These are phyloP conservation scores for Claviceps maximensis DNA, from an alignment of 2,329 filamentous ascomycete species.

Conservation along the genomic window DNA sequence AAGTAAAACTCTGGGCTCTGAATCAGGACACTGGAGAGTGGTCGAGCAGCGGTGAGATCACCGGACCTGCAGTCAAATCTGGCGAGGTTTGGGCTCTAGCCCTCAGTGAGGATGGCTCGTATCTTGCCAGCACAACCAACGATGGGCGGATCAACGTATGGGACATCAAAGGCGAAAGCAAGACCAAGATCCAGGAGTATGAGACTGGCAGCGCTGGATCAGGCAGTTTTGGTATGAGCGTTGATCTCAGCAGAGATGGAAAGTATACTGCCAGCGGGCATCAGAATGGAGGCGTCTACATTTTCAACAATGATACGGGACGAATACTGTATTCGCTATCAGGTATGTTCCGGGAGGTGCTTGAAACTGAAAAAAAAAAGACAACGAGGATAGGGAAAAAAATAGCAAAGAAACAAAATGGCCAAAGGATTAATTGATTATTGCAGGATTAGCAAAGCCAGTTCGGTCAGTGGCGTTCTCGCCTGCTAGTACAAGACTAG, in stretches of 20 bases:
- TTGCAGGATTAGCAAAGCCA: slow-evolving; percentile 65
- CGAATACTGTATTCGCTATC: slow-evolving; percentile 75
- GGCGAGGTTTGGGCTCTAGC: slow-evolving; percentile 80
- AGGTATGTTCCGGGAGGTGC: slow-evolving; percentile 30
- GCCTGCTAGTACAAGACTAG: slow-evolving; percentile 69
- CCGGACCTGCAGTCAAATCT: slow-evolving; percentile 35
- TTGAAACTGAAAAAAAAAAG: neutral
- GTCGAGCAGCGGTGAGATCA: slow-evolving; percentile 28
- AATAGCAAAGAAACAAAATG: neutral
- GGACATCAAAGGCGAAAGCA: slow-evolving; percentile 47
- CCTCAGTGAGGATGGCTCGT: slow-evolving; percentile 70
- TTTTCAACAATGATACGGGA: slow-evolving; percentile 87
- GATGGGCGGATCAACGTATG: slow-evolving; percentile 85
- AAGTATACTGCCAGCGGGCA: slow-evolving; percentile 83
- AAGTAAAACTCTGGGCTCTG: slow-evolving; percentile 69
- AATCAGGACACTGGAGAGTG: slow-evolving; percentile 43
- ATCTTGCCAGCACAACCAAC: slow-evolving; percentile 74
- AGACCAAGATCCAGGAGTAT: slow-evolving; percentile 62
- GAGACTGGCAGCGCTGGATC: slow-evolving; percentile 61
- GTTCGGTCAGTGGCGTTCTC: slow-evolving; percentile 81
- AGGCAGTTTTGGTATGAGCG: slow-evolving; percentile 78
- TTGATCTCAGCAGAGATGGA: slow-evolving; percentile 70
- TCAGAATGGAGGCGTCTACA: slow-evolving; percentile 80
- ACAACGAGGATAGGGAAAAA: neutral
- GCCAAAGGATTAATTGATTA: neutral